Evolutionary conservation across 768 basidiomycete genomes (phyloP), one percentile per base, ranked within the genome.

Genomic region (Boletus patriciae): DNA sequence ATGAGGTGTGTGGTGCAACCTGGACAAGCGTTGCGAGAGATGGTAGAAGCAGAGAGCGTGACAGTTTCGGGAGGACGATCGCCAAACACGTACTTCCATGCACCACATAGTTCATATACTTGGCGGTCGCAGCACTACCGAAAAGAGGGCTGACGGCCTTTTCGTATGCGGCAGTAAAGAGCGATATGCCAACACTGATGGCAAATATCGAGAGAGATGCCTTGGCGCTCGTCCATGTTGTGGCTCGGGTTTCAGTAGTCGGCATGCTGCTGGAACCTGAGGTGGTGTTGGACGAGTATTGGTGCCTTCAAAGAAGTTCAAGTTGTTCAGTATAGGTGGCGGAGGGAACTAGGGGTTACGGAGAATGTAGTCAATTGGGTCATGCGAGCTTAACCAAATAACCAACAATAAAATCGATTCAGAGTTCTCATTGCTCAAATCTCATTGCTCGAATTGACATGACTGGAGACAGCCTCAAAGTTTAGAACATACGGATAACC

Each of bases 131-230:
- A 8, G 77, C 76, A 13, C 79, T 74, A 46, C 85, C 89, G 68
- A 90, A 92, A 4, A 91, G 73, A 16, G 90, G 90, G 52, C 78
- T 70, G n/a, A 92, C 65, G 10, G 83, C 77, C 34, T 82, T 83
- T 68, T 82, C 79, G 65, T 91, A 89, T 7, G 80, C 73, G 60
- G 82, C 84, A 18, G 84, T 74, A 52, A 83, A 76, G 33, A 90
- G 77, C 3, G 87, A 86, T 36, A 86, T 71, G 7, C 66, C 57
- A 33, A 70, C 33, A 41, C 69, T 64, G 36, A 75, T 58, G 19
- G 54, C 42, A 38, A 74, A 56, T 45, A 74, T 61, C 42, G 66
- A 63, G 46, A 75, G 48, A 16, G 62, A 62, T 9, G 52, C 60
- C 9, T 54, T 62, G 1, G 49, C 50, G 19, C 54, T 63, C 23